Base-by-base conservation (phyloP, 441 rosid species). In the Adansonia rubrostipa region DNA sequence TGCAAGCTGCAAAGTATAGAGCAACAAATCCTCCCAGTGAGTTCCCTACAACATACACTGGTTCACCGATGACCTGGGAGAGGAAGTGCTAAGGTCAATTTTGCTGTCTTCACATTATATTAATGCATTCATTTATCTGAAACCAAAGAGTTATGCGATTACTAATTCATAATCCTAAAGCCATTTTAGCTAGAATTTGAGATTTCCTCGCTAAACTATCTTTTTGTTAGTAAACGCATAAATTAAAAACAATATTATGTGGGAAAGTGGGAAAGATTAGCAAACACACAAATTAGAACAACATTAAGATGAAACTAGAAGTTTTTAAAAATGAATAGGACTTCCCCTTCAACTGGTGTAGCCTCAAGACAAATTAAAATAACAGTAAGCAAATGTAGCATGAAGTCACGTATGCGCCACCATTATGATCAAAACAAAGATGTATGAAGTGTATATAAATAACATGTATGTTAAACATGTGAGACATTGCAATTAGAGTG, bases 11-110 rank as follows among this genome's bases (percentile, higher is more conserved):
- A 74, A 92, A 89, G 88, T 89, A 92, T 28, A 93, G 80, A 6
- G 97, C 94, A 40, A 93, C 97, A 67, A 83, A 93, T 77, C 99
- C 98, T 85, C 99, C 99, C 6, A 96, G 93, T 0, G 97, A 96
- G 85, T 93, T 96, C 64, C 99, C 99, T 50, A 92, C 96, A 63
- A 93, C 53, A 83, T 90, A 92, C 24, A 92, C 97, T 0, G 99
- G 98, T 85, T 96, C 99, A 5, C 97, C 92, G 10, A 96, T 89
- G 56, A 92, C 97, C 94, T 92, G 87, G 61, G 77, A 66, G 77
- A 86, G 54, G 80, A 42, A 80, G 51, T 54, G 40, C 1, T 40
- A 56, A 76, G 5, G 51, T 80, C 62, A 24, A 44, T 33, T 7
- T 13, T 40, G 24, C 1, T 14, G 33, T 0, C 50, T n/a, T 75